Conservation (phyloP, 2,329 filamentous ascomycete genomes). For the Calonectria hawksworthii region DNA sequence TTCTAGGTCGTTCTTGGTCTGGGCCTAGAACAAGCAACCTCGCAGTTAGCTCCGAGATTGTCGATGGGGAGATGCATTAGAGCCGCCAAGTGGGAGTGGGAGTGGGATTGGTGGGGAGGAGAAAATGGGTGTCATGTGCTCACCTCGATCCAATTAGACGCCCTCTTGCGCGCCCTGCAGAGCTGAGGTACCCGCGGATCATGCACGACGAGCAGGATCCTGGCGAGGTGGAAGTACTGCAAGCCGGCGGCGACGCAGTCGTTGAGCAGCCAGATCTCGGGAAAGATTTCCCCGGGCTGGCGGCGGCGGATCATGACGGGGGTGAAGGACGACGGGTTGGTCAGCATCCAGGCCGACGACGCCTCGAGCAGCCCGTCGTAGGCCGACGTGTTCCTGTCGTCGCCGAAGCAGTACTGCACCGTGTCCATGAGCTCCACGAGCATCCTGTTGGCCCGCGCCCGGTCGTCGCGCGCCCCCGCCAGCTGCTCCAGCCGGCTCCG, state of each 20-base stretch:
- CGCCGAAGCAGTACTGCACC: slow-evolving; percentile 44
- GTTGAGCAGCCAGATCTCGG: slow-evolving; percentile 44
- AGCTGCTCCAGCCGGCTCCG: slow-evolving; percentile 1
- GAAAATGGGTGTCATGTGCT: background rate
- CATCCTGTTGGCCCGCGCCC: slow-evolving; percentile 40
- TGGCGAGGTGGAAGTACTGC: slow-evolving; percentile 46
- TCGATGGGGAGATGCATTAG: no score
- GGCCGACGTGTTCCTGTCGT: slow-evolving; percentile 27
- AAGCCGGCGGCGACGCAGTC: slow-evolving; percentile 41
- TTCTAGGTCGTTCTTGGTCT: slow-evolving; percentile 40
- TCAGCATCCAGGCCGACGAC: slow-evolving; percentile 38
- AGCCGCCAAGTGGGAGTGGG: background rate
- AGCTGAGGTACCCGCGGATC: slow-evolving; percentile 43
- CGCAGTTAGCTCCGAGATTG: background rate
- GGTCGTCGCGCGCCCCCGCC: slow-evolving; percentile 32
- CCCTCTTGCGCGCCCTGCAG: slow-evolving; percentile 33
- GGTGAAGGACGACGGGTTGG: slow-evolving; percentile 42
- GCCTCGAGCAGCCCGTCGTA: slow-evolving; percentile 41
- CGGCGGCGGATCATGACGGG: slow-evolving; percentile 37
- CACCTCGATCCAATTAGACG: slow-evolving; percentile 33
- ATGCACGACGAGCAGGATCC: slow-evolving; percentile 45
- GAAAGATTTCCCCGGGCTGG: slow-evolving; percentile 30
- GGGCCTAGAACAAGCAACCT: slow-evolving; percentile 24
- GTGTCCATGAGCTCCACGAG: slow-evolving; percentile 41
- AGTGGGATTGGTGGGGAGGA: background rate